Conservation (phyloP, 2,329 filamentous ascomycete genomes). For the Ophiostoma montium region DNA sequence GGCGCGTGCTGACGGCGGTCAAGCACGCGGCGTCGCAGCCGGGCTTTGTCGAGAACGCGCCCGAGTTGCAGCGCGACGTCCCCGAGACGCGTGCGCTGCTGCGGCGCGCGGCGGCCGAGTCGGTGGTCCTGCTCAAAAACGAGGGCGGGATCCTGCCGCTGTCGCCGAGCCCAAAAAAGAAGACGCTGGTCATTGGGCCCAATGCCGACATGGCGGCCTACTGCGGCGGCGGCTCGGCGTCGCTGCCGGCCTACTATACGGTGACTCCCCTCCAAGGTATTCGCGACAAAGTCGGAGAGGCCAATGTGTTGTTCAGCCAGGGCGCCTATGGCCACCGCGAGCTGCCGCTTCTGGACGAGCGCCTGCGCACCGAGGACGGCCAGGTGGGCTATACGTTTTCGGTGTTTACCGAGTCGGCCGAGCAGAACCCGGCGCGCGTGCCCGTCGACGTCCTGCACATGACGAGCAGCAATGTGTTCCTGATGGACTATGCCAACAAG, state of each 20-base stretch:
- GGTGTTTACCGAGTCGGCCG: constrained; percentile 10
- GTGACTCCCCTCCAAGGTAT: constrained; percentile 30
- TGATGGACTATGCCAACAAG: constrained; percentile 34
- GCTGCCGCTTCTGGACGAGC: constrained; percentile 10
- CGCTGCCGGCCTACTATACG: constrained; percentile 27
- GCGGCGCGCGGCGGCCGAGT: constrained; percentile 10
- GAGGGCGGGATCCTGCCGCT: constrained; percentile 37
- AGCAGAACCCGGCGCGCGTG: neutral
- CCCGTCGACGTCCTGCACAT: constrained; percentile 27
- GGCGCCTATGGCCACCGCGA: constrained; percentile 12
- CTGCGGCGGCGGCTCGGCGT: constrained; percentile 16
- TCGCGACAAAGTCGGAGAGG: constrained; percentile 16
- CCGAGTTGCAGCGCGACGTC: constrained; percentile 4
- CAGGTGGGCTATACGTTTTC: constrained; percentile 9
- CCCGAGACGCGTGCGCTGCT: constrained; percentile 9
- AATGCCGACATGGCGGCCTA: constrained; percentile 27
- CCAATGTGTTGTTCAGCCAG: constrained; percentile 17
- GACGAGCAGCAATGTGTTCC: constrained; percentile 27
- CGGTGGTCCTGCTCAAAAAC: constrained; percentile 28
- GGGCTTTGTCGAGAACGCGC: constrained; percentile 5
- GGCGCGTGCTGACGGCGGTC: constrained; percentile 17
- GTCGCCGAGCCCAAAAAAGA: constrained; percentile 22
- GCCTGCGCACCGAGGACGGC: constrained; percentile 6
- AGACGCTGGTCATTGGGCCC: constrained; percentile 34
- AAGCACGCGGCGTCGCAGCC: neutral